These are phyloP conservation scores for Hypoxylon sp. DNA, from an alignment of 2,329 filamentous ascomycete genomes.

Conservation along the genomic window DNA sequence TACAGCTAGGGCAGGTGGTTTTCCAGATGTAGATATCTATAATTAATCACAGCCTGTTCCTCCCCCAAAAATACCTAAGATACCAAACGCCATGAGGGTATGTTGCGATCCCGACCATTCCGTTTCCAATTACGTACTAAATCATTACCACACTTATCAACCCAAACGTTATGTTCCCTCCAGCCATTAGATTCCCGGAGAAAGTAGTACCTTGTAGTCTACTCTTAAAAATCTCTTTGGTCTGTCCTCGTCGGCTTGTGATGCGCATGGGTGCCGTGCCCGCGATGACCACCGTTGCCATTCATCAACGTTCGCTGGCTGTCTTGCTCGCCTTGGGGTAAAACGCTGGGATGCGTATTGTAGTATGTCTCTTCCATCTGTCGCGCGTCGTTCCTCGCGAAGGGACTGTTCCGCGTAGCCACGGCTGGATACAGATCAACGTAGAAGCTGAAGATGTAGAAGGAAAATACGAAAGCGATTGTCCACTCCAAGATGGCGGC, in stretches of 20 bases:
- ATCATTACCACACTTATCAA: constrained; percentile 8
- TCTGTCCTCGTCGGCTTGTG: constrained; percentile 27
- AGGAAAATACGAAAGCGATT: constrained; percentile 84
- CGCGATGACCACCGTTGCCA: constrained; percentile 14
- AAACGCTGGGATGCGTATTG: constrained; percentile 27
- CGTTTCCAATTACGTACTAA: constrained; percentile 1
- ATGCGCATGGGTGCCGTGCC: constrained; percentile 10
- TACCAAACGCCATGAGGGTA: constrained; percentile 20
- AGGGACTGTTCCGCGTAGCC: constrained; percentile 53
- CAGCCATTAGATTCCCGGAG: too few relatives aligned
- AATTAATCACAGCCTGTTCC: too few relatives aligned
- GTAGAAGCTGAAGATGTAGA: constrained; percentile 87
- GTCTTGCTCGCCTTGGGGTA: constrained; percentile 37
- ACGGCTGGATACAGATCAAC: constrained; percentile 86
- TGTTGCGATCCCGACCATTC: background rate
- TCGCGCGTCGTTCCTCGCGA: constrained; percentile 38
- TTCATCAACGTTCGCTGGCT: constrained; percentile 44
- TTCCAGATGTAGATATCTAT: too few relatives aligned
- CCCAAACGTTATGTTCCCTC: too few relatives aligned
- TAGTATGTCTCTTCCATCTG: constrained; percentile 42
- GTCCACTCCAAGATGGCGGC: constrained; percentile 83
- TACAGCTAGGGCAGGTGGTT: too few relatives aligned
- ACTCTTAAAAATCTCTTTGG: constrained; percentile 41
- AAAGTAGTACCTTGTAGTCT: too few relatives aligned
- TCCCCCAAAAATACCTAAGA: background rate